Evolutionary conservation across 345 rosid species (phyloP).

Genomic region (Euclidium syriacum): DNA sequence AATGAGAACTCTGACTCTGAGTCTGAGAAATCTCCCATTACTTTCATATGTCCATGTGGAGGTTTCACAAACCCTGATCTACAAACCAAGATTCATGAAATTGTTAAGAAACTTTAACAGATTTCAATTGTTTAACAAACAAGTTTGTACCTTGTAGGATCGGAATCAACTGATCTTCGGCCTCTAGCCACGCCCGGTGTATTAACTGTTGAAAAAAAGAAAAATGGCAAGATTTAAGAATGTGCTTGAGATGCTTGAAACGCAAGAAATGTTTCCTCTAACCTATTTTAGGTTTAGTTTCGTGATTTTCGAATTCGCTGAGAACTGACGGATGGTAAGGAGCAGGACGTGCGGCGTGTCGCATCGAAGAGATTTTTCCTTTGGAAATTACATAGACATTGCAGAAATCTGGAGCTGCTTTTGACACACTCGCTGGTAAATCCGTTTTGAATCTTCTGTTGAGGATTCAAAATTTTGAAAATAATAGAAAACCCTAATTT

Average conservation of each 20-base stretch:
- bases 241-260: constrained; percentile 8
- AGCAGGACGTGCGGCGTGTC: constrained; percentile 56
- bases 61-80: constrained; percentile 50
- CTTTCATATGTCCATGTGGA: constrained; percentile 31
- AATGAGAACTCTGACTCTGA: constrained; percentile 68
- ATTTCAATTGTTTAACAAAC: background rate
- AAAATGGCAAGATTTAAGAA: background rate
- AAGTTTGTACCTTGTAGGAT: constrained; percentile 8
- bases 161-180: constrained; percentile 38
- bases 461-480: background rate
- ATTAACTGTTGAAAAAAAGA: constrained; percentile 34
- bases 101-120: background rate
- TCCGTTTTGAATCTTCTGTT: constrained; percentile 66
- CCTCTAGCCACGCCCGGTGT: constrained; percentile 28
- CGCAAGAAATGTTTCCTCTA: background rate
- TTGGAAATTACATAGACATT: constrained; percentile 74
- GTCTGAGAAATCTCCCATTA: constrained; percentile 45
- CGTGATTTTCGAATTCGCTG: constrained; percentile 33
- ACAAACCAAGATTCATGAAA: constrained; percentile 5
- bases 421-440: constrained; percentile 53
- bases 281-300: constrained; percentile 36
- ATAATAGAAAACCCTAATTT: background rate
- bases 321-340: constrained; percentile 58
- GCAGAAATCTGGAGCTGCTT: constrained; percentile 86
- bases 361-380: constrained; percentile 57